Evolutionary conservation across 768 basidiomycete species (phyloP).

Genomic region (Saitozyma sp.): DNA sequence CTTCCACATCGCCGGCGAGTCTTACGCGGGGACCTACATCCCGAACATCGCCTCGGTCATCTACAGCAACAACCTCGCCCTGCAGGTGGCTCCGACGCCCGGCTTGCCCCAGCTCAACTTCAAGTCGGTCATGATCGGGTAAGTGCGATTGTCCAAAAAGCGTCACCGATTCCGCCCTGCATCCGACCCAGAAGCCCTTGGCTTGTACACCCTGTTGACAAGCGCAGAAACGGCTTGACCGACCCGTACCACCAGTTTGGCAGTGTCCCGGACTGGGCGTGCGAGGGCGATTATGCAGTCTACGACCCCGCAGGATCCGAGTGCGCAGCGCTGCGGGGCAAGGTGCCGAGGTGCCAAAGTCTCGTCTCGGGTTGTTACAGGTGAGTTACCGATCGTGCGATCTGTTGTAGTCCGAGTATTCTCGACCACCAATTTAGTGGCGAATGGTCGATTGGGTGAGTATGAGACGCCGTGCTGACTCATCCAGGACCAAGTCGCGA

Average conservation of each 20-base stretch:
- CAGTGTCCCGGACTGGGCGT: conserved; percentile 16
- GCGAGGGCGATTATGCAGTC: conserved; percentile 59
- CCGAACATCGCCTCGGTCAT: conserved; percentile 85
- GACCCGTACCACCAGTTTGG: conserved; percentile 80
- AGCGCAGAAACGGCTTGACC: conserved; percentile 57
- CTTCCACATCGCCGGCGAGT: conserved; percentile 55
- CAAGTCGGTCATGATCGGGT: conserved; percentile 79
- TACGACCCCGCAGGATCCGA: conserved; percentile 67
- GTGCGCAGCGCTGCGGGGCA: conserved; percentile 64
- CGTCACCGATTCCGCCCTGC: not conserved
- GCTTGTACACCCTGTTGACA: not conserved
- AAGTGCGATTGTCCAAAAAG: conserved; percentile 54
- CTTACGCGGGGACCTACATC: conserved; percentile 56
- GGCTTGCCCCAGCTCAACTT: conserved; percentile 74
- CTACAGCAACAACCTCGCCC: conserved; percentile 66
- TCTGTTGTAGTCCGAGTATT: too few relatives aligned
- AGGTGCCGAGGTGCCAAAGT: conserved; percentile 72
- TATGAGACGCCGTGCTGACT: not conserved
- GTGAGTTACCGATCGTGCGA: conserved; percentile 11
- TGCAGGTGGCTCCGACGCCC: conserved; percentile 50
- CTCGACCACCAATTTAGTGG: not conserved
- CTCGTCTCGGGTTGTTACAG: conserved; percentile 66
- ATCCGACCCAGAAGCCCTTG: not conserved
- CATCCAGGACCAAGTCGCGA: conserved; percentile 33
- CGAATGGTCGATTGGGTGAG: not conserved